A percentile compares a stretch with the other conserved stretches of the same genome.
Evolutionary conservation across 345 rosid genomes (phyloP).

Genomic region (Populus deltoides): DNA sequence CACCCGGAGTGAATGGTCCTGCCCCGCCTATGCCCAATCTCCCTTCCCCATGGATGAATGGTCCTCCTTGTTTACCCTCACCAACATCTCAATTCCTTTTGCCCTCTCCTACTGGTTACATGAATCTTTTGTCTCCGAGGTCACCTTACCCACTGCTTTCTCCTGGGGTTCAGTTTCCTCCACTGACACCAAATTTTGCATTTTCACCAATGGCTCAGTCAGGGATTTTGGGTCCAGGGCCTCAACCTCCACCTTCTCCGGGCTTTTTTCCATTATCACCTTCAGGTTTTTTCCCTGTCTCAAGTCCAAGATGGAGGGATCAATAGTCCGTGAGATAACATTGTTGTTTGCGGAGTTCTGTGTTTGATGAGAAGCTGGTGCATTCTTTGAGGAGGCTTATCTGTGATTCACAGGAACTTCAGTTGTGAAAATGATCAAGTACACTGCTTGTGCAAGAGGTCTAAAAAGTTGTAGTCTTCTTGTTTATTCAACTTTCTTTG

Average conservation of each 20-base stretch:
- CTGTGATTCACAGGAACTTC: constrained; percentile 11
- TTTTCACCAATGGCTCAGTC: constrained; percentile 66
- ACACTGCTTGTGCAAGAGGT: constrained; percentile 24
- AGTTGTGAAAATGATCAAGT: constrained; percentile 21
- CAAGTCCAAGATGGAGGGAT: constrained; percentile 82
- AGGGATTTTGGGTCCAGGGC: constrained; percentile 71
- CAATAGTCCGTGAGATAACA: constrained; percentile 29
- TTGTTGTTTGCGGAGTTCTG: constrained; percentile 10
- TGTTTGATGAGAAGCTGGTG: constrained; percentile 17
- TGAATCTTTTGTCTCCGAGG: constrained; percentile 61
- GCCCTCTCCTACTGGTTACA: constrained; percentile 65
- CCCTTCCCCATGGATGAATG: constrained; percentile 59
- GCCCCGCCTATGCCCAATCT: constrained; percentile 45
- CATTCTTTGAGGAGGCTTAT: constrained; percentile 14
- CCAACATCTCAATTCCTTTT: constrained; percentile 78
- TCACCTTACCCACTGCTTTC: constrained; percentile 73
- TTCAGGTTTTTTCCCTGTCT: constrained; percentile 59
- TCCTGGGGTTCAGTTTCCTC: constrained; percentile 79
- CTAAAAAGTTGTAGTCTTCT: constrained; percentile 17
- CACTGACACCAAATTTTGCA: constrained; percentile 63
- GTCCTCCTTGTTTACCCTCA: constrained; percentile 61
- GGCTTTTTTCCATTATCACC: constrained; percentile 77
- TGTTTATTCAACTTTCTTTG: constrained; percentile 4
- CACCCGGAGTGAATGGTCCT: constrained; percentile 61
- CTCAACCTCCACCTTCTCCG: constrained; percentile 76